Conservation (phyloP, 768 basidiomycete species). For the Lentinus tigrinus region DNA sequence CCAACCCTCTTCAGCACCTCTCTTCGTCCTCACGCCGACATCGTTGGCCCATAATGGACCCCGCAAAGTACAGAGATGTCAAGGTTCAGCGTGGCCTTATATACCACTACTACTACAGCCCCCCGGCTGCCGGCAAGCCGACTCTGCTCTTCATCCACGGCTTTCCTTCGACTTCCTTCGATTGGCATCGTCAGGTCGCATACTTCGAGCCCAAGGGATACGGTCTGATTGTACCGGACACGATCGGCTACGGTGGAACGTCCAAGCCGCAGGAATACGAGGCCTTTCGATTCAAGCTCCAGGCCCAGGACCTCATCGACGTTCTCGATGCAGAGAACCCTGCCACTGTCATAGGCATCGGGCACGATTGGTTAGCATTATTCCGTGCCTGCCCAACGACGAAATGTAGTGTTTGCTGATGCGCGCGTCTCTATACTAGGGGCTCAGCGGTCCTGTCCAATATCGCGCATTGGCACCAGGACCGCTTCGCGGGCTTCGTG, state of each 20-base stretch:
- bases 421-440: background rate
- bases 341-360: conserved; percentile 30
- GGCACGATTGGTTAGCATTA: conserved; percentile 33
- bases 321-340: conserved; percentile 33
- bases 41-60: conserved; percentile 14
- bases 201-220: conserved; percentile 40
- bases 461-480: conserved; percentile 24
- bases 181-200: conserved; percentile 41
- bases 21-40: too few species aligned
- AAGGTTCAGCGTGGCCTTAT: conserved; percentile 31
- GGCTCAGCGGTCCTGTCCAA: background rate
- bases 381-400: background rate
- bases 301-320: conserved; percentile 35
- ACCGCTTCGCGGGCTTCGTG: conserved; percentile 40
- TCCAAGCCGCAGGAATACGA: conserved; percentile 37
- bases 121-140: conserved; percentile 27
- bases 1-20: too few species aligned
- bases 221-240: conserved; percentile 45
- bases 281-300: conserved; percentile 23
- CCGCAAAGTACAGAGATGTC: conserved; percentile 30
- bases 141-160: conserved; percentile 46
- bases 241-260: conserved; percentile 46
- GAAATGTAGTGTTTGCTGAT: background rate
- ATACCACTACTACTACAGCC: conserved; percentile 36
- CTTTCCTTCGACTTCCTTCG: conserved; percentile 40